phyloP scores from a whole-genome alignment of 2,329 filamentous ascomycete species.

The Truncatella angustata region DNA sequence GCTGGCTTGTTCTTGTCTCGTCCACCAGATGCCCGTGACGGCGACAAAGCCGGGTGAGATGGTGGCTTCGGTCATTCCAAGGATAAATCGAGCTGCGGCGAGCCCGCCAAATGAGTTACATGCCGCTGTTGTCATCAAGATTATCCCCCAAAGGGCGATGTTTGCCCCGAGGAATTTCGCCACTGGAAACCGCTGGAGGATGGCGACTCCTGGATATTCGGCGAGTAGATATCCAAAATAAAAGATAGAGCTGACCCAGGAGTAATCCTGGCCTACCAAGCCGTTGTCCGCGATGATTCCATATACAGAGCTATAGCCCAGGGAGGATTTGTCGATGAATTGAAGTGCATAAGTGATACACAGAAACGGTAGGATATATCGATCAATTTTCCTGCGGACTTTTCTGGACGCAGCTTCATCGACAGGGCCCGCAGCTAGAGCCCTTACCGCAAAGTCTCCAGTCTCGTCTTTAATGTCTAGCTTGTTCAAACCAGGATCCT shows the following conservation, averaged over 20 bases:
- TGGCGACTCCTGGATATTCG: conserved; percentile 38
- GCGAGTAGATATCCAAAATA: conserved; percentile 36
- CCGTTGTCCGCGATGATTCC: conserved; percentile 21
- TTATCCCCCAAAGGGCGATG: conserved; percentile 38
- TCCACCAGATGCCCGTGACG: conserved; percentile 24
- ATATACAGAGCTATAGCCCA: conserved; percentile 24
- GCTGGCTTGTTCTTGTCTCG: conserved; percentile 21
- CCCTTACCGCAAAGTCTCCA: conserved; percentile 33
- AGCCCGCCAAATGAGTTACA: conserved; percentile 19
- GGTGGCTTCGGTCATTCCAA: conserved; percentile 21
- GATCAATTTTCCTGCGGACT: conserved; percentile 18
- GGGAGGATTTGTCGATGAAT: conserved; percentile 26
- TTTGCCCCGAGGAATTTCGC: conserved; percentile 34
- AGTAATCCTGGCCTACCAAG: conserved; percentile 21
- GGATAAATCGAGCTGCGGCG: conserved; percentile 17
- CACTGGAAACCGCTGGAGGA: conserved; percentile 30
- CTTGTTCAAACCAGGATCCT: conserved; percentile 12
- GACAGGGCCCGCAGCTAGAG: conserved; percentile 25
- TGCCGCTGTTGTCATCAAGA: conserved; percentile 21
- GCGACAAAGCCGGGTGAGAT: conserved; percentile 21
- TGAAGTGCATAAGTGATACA: conserved; percentile 24
- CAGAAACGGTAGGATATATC: conserved; percentile 22
- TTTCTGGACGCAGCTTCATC: conserved; percentile 20
- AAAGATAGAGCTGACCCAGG: conserved; percentile 24
- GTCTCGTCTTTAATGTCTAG: conserved; percentile 27